Evolutionary conservation across 164 flowering plant genomes (phyloP).

Genomic region (Liquidambar formosana): DNA sequence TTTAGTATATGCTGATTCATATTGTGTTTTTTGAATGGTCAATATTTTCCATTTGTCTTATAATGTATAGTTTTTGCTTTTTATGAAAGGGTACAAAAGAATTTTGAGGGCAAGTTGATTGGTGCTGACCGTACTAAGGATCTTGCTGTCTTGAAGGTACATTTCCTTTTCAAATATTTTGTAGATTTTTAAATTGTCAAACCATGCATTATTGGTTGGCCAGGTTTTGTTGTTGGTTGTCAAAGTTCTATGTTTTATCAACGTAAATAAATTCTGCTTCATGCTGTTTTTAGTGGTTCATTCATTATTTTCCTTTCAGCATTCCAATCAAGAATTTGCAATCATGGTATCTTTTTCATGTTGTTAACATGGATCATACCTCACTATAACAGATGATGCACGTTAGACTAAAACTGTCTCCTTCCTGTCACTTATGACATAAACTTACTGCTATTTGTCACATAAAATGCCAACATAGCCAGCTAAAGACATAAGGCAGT

Average conservation of each 20-base stretch:
- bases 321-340: too few species aligned
- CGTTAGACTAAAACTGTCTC: too few species aligned
- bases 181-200: neutral
- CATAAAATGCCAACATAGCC: neutral
- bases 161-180: neutral
- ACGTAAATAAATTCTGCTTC: too few species aligned
- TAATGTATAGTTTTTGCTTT: slow-evolving; percentile 8
- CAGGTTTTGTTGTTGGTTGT: neutral
- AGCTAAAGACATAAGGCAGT: neutral
- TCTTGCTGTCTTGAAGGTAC: slow-evolving; percentile 90
- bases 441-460: too few species aligned
- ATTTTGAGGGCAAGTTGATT: slow-evolving; percentile 80
- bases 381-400: too few species aligned
- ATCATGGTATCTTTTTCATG: too few species aligned
- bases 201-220: too few species aligned
- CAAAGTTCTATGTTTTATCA: neutral
- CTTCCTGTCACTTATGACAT: too few species aligned
- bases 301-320: too few species aligned
- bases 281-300: too few species aligned
- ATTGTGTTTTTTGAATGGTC: neutral
- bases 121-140: slow-evolving; percentile 98
- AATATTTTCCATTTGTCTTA: too few species aligned
- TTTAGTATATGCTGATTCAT: neutral
- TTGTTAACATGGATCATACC: too few species aligned
- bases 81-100: slow-evolving; percentile 78